phyloP scores from a whole-genome alignment of 1,284 basidiomycete genomes.

The Marasmius tenuissimus region DNA sequence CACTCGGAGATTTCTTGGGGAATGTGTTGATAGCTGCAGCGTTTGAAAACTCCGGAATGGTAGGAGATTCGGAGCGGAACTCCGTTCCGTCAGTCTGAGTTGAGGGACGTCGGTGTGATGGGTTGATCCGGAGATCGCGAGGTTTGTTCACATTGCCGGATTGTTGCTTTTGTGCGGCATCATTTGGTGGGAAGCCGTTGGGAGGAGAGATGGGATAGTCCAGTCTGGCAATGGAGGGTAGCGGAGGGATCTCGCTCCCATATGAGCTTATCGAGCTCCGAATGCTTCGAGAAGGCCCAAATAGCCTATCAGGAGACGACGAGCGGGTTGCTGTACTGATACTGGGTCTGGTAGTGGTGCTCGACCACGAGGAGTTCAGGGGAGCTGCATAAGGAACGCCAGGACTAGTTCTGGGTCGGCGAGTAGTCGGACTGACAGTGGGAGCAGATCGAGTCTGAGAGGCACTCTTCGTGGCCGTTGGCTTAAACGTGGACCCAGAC shows the following conservation, averaged over 20 bases:
- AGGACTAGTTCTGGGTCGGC: background rate
- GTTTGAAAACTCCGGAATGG: background rate
- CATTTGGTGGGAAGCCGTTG: background rate
- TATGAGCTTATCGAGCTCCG: constrained; percentile 1
- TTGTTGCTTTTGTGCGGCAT: background rate
- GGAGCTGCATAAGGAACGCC: background rate
- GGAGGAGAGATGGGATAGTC: no score
- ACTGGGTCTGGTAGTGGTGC: background rate
- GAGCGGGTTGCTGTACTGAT: background rate
- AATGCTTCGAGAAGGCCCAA: background rate
- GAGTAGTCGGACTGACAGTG: background rate
- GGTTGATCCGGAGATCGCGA: background rate
- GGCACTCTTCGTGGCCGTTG: background rate
- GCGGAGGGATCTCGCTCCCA: background rate
- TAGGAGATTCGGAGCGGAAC: background rate
- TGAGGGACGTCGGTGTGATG: background rate
- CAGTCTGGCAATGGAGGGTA: background rate
- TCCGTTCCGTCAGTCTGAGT: background rate
- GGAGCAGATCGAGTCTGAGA: background rate
- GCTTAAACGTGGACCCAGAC: background rate
- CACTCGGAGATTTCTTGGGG: background rate
- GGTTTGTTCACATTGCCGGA: background rate
- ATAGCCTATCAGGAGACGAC: background rate
- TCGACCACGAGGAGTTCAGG: background rate
- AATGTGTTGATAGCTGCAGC: background rate